Percentiles rank a stretch among this genome's conserved stretches.
Conservation (phyloP, 129 eudicot species). For the Scalesia atractyloides region DNA sequence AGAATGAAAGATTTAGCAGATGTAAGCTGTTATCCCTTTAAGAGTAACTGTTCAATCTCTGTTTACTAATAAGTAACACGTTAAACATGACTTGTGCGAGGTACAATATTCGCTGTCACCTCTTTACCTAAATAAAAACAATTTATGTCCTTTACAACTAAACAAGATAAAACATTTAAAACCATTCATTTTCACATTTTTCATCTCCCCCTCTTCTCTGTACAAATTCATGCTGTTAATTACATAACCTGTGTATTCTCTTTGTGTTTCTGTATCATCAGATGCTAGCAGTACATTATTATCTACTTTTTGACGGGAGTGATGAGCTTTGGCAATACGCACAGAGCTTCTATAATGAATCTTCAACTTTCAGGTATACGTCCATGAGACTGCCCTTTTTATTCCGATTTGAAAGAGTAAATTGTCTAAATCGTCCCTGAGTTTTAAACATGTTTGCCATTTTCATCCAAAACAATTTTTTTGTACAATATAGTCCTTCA, state of each 20-base stretch:
- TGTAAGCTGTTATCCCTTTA: conserved; percentile 53
- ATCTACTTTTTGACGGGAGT: conserved; percentile 85
- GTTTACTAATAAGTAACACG: conserved; percentile 1
- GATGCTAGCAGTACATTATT: conserved; percentile 98
- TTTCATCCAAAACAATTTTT: too few species aligned
- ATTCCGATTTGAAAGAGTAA: neutral
- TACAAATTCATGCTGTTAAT: too few species aligned
- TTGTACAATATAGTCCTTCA: too few species aligned
- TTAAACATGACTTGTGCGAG: too few species aligned
- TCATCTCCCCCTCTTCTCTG: too few species aligned
- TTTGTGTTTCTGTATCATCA: conserved; percentile 41
- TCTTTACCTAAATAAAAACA: too few species aligned
- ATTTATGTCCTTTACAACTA: too few species aligned
- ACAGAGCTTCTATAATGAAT: conserved; percentile 62
- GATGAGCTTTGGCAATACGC: conserved; percentile 93
- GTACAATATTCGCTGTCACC: too few species aligned
- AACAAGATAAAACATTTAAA: too few species aligned
- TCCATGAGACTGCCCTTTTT: neutral
- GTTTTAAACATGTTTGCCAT: too few species aligned
- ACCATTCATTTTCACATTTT: too few species aligned
- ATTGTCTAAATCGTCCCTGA: too few species aligned
- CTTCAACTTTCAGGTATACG: conserved; percentile 73
- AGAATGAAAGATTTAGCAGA: conserved; percentile 96
- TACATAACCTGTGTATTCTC: neutral
- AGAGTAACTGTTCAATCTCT: conserved; percentile 9